Conservation (phyloP, 2,329 filamentous ascomycete genomes). For the Diplocarpon mali region DNA sequence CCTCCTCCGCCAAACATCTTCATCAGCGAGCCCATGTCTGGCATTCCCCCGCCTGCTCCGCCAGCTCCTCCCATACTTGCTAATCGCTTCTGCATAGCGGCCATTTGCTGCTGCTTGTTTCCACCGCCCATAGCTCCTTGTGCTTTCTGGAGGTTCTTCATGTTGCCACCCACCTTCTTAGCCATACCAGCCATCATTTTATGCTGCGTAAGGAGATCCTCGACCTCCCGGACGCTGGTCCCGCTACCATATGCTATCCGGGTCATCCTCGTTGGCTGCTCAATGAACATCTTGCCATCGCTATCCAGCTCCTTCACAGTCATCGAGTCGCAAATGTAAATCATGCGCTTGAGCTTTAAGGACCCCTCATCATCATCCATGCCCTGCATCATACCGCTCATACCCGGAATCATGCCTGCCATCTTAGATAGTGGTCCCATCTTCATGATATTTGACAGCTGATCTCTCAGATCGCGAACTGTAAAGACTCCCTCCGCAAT, state of each 20-base stretch:
- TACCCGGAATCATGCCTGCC: conserved; percentile 96
- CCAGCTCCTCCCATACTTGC: conserved; percentile 79
- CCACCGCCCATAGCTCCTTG: conserved; percentile 84
- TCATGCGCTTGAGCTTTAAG: conserved; percentile 90
- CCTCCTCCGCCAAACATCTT: conserved; percentile 78
- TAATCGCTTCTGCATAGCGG: conserved; percentile 92
- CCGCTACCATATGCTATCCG: conserved; percentile 82
- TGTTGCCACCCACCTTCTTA: conserved; percentile 95
- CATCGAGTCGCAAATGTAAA: conserved; percentile 98
- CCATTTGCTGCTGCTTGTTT: conserved; percentile 87
- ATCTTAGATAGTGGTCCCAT: conserved; percentile 97
- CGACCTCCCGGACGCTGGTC: conserved; percentile 83
- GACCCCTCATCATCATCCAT: conserved; percentile 97
- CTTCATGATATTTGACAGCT: conserved; percentile 98
- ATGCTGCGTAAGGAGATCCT: conserved; percentile 94
- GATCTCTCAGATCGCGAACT: conserved; percentile 84
- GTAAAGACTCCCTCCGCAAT: conserved; percentile 96
- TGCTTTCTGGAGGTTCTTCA: conserved; percentile 94
- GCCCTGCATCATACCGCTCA: conserved; percentile 85
- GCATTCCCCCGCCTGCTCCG: conserved; percentile 51
- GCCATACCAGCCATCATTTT: conserved; percentile 99
- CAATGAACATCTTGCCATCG: conserved; percentile 87
- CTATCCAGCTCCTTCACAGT: conserved; percentile 90
- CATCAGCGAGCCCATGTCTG: conserved; percentile 77
- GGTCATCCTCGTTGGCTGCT: conserved; percentile 87